A percentile compares a stretch with the other conserved stretches of the same genome.
phyloP scores from a whole-genome alignment of 768 basidiomycete species.

The Auricularia sp. region DNA sequence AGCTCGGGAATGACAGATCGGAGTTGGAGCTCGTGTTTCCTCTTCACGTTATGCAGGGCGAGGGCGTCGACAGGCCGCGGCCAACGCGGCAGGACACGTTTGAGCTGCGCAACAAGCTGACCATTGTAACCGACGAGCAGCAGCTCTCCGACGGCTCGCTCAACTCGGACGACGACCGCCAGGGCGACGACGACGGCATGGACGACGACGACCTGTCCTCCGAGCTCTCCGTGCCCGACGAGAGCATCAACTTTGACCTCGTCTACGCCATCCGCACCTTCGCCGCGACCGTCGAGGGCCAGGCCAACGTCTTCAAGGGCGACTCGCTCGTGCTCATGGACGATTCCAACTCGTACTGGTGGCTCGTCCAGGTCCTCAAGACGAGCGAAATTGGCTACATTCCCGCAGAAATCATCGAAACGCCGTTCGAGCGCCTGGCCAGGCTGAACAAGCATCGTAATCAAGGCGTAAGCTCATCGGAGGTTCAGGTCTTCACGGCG shows the following conservation, averaged over 20 bases:
- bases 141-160: conserved; percentile 22
- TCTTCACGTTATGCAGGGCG: neutral
- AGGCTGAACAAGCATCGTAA: conserved; percentile 95
- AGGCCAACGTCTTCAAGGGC: conserved; percentile 97
- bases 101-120: conserved; percentile 51
- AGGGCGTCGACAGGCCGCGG: conserved; percentile 9
- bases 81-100: conserved; percentile 50
- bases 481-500: conserved; percentile 40
- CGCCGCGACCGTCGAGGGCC: conserved; percentile 95
- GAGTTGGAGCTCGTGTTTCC: too few species aligned
- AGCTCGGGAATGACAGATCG: too few species aligned
- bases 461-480: conserved; percentile 67
- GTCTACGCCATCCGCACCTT: conserved; percentile 92
- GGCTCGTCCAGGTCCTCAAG: conserved; percentile 97
- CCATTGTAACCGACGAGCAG: conserved; percentile 42
- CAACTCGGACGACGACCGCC: conserved; percentile 47
- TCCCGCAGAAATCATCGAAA: conserved; percentile 99
- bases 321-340: conserved; percentile 95
- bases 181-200: conserved; percentile 37
- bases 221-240: conserved; percentile 78
- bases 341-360: conserved; percentile 99
- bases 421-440: conserved; percentile 91
- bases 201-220: conserved; percentile 59
- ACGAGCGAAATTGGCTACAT: conserved; percentile 99
- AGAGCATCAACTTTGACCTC: conserved; percentile 87